These are phyloP conservation scores for Fusarium burgessii DNA, from an alignment of 2,329 filamentous ascomycete species.

Conservation along the genomic window DNA sequence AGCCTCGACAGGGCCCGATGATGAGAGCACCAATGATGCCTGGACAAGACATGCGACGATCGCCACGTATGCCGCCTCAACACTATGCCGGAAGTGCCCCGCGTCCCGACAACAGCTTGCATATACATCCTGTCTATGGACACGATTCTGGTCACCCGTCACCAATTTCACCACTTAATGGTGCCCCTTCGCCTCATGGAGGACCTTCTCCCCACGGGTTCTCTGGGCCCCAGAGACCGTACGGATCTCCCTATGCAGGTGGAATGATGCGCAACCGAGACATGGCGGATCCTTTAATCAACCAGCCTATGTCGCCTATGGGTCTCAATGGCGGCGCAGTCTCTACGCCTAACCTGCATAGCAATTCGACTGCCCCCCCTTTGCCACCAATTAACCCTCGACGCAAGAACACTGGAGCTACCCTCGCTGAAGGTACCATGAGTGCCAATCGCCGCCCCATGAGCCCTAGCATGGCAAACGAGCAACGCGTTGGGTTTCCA, in stretches of 20 bases:
- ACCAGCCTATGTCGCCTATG: slow-evolving; percentile 60
- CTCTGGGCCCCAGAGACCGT: slow-evolving; percentile 26
- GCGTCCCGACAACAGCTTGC: slow-evolving; percentile 38
- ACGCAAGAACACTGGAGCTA: slow-evolving; percentile 58
- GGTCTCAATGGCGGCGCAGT: slow-evolving; percentile 50
- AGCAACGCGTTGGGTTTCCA: slow-evolving; percentile 50
- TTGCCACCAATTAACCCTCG: slow-evolving; percentile 71
- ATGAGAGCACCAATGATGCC: slow-evolving; percentile 61
- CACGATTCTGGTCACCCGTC: slow-evolving; percentile 58
- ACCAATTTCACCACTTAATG: slow-evolving; percentile 55
- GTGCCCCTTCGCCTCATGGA: slow-evolving; percentile 26
- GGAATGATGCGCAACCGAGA: slow-evolving; percentile 59
- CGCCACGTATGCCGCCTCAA: slow-evolving; percentile 62
- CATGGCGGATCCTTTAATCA: slow-evolving; percentile 63
- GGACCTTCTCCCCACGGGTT: slow-evolving; percentile 29
- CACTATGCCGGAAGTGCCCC: slow-evolving; percentile 45
- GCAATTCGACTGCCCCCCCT: slow-evolving; percentile 57
- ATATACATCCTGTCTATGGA: slow-evolving; percentile 39
- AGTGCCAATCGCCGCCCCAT: slow-evolving; percentile 35
- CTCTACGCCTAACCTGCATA: slow-evolving; percentile 55
- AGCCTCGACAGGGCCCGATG: slow-evolving; percentile 48
- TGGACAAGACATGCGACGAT: slow-evolving; percentile 58
- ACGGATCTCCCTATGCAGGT: slow-evolving; percentile 23
- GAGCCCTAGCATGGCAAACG: slow-evolving; percentile 36
- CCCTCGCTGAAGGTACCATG: slow-evolving; percentile 48